Evolutionary conservation across 2,329 filamentous ascomycete species (phyloP).

Genomic region (Bipolaris bicolor): DNA sequence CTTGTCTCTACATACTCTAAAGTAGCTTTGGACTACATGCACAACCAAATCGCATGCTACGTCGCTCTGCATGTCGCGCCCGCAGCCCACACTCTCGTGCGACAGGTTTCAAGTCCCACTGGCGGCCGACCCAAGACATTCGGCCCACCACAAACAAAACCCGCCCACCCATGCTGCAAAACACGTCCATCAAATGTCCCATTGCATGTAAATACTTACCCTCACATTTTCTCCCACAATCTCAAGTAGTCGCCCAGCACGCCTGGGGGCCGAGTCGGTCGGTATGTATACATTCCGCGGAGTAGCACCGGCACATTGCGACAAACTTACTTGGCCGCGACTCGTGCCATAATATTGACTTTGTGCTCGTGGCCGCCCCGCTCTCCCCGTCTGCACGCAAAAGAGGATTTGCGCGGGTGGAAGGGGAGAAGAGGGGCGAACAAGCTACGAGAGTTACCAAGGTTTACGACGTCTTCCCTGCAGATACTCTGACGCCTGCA

Average conservation of each 20-base stretch:
- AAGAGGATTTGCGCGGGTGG: slow-evolving; percentile 32
- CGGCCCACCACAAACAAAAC: slow-evolving; percentile 8
- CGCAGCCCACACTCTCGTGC: slow-evolving; percentile 10
- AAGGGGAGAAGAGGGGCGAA: slow-evolving; percentile 17
- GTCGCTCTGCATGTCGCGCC: background rate
- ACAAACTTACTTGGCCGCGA: slow-evolving; percentile 9
- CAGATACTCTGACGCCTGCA: slow-evolving; percentile 17
- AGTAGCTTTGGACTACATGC: no score
- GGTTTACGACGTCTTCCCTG: slow-evolving; percentile 24
- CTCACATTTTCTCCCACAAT: slow-evolving; percentile 10
- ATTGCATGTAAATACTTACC: no score
- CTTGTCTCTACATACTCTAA: slow-evolving; percentile 25
- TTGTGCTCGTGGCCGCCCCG: slow-evolving; percentile 15
- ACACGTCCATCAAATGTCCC: no score
- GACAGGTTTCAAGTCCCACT: slow-evolving; percentile 12
- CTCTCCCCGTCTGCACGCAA: slow-evolving; percentile 12
- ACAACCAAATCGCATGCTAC: no score
- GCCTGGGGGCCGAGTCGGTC: slow-evolving; percentile 12
- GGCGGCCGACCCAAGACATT: slow-evolving; percentile 19
- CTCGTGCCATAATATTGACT: slow-evolving; percentile 19
- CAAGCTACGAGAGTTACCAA: slow-evolving; percentile 24
- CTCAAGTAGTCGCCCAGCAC: slow-evolving; percentile 16
- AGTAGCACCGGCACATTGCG: slow-evolving; percentile 8
- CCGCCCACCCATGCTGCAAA: slow-evolving; percentile 14
- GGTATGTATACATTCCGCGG: slow-evolving; percentile 9